A percentile compares a stretch with the other conserved stretches of the same genome.
Conservation (phyloP, 768 basidiomycete species). For the Leccinum boreale region DNA sequence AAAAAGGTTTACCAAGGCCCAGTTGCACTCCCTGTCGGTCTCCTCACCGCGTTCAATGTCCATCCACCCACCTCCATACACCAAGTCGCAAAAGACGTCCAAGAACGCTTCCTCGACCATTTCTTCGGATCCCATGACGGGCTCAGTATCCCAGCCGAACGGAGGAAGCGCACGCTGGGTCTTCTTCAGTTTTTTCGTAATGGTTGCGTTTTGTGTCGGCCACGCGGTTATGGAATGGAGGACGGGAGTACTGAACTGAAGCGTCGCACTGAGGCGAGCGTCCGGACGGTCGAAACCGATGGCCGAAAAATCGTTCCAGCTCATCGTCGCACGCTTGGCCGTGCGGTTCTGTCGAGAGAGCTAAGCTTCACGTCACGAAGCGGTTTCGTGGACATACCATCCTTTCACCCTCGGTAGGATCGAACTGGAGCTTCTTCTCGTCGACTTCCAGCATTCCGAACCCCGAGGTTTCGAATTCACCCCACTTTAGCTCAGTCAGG, state of each 20-base stretch:
- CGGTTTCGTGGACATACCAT: conserved; percentile 37
- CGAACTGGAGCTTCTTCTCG: conserved; percentile 84
- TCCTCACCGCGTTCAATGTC: conserved; percentile 71
- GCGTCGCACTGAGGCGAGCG: conserved; percentile 69
- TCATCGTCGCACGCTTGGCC: conserved; percentile 78
- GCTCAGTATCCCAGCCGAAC: conserved; percentile 92
- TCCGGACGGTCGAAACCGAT: conserved; percentile 82
- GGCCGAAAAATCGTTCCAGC: conserved; percentile 87
- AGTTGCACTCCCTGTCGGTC: conserved; percentile 80
- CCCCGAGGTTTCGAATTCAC: conserved; percentile 83
- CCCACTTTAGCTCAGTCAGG: conserved; percentile 87
- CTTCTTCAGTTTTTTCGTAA: conserved; percentile 80
- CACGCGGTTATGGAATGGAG: conserved; percentile 61
- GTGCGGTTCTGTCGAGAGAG: conserved; percentile 47
- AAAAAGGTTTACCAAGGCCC: conserved; percentile 71
- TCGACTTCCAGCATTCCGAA: conserved; percentile 54
- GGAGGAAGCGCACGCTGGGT: conserved; percentile 66
- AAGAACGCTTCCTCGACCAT: conserved; percentile 89
- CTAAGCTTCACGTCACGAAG: conserved; percentile 8
- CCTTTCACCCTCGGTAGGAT: conserved; percentile 85
- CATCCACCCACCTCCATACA: conserved; percentile 86
- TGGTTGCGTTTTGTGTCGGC: conserved; percentile 71
- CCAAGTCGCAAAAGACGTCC: conserved; percentile 78
- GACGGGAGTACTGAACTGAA: conserved; percentile 69
- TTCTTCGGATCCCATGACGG: conserved; percentile 72